A percentile compares a stretch with the other conserved stretches of the same genome.
Conservation (phyloP, 2,329 filamentous ascomycete species). For the Aspergillus alliaceus region DNA sequence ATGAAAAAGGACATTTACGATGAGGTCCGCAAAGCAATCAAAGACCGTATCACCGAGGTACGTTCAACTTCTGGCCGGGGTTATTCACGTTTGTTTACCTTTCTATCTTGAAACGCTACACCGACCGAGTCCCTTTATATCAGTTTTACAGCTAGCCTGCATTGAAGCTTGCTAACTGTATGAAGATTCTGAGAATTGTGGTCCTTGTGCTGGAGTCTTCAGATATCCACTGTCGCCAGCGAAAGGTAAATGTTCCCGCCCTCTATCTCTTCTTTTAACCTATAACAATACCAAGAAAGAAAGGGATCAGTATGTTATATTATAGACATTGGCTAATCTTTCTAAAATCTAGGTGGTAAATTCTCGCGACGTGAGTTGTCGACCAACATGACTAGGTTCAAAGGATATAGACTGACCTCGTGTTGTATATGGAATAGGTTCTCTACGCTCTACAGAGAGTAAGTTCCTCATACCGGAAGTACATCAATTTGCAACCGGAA, state of each 20-base stretch:
- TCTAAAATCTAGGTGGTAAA: constrained; percentile 10
- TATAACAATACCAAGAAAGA: background rate
- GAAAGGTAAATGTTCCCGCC: constrained; percentile 13
- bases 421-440: constrained; percentile 7
- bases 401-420: background rate
- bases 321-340: background rate
- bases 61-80: too few species aligned
- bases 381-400: too few species aligned
- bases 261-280: background rate
- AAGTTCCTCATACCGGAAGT: background rate
- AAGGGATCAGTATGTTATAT: background rate
- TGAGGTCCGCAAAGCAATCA: constrained; percentile 22
- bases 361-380: constrained; percentile 16
- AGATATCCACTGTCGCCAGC: background rate
- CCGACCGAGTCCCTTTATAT: background rate
- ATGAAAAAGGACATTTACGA: constrained; percentile 33
- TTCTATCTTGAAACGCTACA: too few species aligned
- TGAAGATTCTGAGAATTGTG: constrained; percentile 26
- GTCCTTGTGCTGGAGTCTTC: constrained; percentile 23
- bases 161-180: background rate
- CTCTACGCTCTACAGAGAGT: constrained; percentile 15
- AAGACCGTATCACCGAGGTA: constrained; percentile 23
- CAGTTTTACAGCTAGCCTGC: background rate
- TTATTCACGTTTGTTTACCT: too few species aligned
- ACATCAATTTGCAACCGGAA: background rate